Evolutionary conservation across 768 basidiomycete species (phyloP), one percentile per base, ranked within the genome.

Genomic region (Antrodiella citrinella): DNA sequence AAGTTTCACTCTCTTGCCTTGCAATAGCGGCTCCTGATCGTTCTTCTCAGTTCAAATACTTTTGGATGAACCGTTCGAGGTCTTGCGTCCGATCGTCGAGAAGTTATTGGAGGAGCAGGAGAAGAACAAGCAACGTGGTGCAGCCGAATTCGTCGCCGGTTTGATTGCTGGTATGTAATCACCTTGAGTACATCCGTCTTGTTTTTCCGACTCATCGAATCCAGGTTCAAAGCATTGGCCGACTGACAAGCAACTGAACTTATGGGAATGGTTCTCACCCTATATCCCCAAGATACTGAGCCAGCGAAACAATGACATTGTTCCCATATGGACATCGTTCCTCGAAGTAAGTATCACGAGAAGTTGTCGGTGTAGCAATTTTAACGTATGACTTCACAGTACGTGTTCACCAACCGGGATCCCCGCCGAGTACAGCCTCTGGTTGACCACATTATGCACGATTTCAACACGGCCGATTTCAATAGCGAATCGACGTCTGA

Each of bases 141-240:
- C 88, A 7, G 90, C 90, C 3, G 92, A 96, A 65, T 72, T 93
- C 47, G 63, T 92, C 5, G 87, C 86, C 2, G 86, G 86, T 21
- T 53, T 86, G n/a, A 63, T 87, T 20, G 75, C 76, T 54, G 85
- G n/a, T n/a, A n/a, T n/a, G n/a, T 84, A 77, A 59, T 46, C 50
- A 53, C 2, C 21, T 40, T 22, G 58, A 42, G 11, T 26, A 21
- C n/a, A n/a, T n/a, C n/a, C n/a, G n/a, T 40, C 26, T 35, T 22
- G 20, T 21, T 18, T 30, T 43, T 38, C 20, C 23, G 3, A 44
- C 5, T 12, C 22, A 13, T 41, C 4, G 39, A 47, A 65, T 50
- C 48, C 57, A 18, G n/a, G 89, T 7, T 84, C 85, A 3, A 92
- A 92, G 64, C 89, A 93, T 61, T 96, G 93, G 93, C 75, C 88